phyloP scores from a whole-genome alignment of 106 monocot species.

The Cymbidium sinense region DNA sequence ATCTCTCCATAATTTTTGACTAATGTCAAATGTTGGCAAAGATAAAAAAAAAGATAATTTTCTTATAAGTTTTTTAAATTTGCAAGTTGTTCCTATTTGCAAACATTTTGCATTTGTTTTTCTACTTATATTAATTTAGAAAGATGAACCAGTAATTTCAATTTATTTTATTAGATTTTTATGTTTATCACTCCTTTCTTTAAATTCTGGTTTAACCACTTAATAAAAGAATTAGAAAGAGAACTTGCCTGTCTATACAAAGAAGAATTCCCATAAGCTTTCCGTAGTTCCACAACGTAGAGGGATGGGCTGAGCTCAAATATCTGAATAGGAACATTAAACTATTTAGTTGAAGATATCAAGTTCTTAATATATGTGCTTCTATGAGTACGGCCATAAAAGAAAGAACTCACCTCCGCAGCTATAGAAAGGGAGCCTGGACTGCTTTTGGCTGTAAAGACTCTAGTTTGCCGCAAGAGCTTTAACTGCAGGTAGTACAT shows the following conservation, averaged over 20 bases:
- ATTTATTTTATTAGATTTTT: too few species aligned
- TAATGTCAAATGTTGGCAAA: too few species aligned
- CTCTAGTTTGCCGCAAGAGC: conserved; percentile 45
- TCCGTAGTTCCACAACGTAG: conserved; percentile 71
- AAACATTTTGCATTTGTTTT: too few species aligned
- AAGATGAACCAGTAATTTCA: too few species aligned
- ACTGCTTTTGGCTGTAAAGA: conserved; percentile 30
- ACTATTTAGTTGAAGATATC: not conserved
- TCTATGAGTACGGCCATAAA: not conserved
- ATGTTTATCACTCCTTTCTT: too few species aligned
- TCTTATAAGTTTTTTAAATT: too few species aligned
- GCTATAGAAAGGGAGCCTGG: conserved; percentile 44
- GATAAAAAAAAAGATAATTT: too few species aligned
- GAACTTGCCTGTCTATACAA: conserved; percentile 60
- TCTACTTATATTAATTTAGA: too few species aligned
- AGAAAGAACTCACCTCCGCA: conserved; percentile 49
- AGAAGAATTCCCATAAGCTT: conserved; percentile 60
- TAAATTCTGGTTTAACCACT: too few species aligned
- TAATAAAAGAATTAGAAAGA: not conserved
- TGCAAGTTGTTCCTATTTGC: too few species aligned
- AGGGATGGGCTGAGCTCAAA: conserved; percentile 76
- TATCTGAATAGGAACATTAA: conserved; percentile 27
- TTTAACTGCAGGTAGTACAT: conserved; percentile 40
- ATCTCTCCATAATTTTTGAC: too few species aligned
- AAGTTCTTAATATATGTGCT: not conserved